Evolutionary conservation across 768 basidiomycete species (phyloP), one percentile per base, ranked within the genome.

Genomic region (Tulasnella sp.): DNA sequence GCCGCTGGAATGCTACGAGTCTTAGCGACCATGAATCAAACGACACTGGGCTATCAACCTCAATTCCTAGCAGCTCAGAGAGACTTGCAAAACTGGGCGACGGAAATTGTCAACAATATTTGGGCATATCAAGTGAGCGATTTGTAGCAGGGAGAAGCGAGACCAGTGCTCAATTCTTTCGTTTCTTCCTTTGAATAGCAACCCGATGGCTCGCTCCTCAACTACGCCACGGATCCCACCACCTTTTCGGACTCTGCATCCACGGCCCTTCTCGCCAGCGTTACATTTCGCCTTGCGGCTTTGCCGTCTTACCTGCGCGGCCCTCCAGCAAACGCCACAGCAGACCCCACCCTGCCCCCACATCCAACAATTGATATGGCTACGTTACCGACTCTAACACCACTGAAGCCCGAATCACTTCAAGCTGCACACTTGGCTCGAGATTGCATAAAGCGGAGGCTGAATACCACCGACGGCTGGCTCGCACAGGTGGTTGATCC

Each of bases 1-100:
- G 94, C 94, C 0, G 93, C 91, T 24, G 96, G 96, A 0, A 96
- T 96, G 89, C 87, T 94, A 14, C 92, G 96, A 8, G 96, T 96
- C 3, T 87, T 93, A 0, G 91, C 90, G 2, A 96, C 94, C 1
- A 92, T 96, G 80, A 87, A 90, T 48, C 79, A 80, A 60, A 80
- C 79, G 8, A 80, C 69, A 16, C 34, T 80, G 12, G 79, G 79
- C 40, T 42, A 72, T 40, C 72, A 73, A 34, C 69, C 69, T 34
- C 72, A 74, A 40, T 80, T 80, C 48, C 44, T 73, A 20, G 72
- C 79, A 8, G 87, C 94, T 84, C 90, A 91, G 82, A 86, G 85
- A 0, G 90, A 94, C 80, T 87, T 96, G 11, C 86, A 86, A 0
- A 85, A 84, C 24, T 96, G 95, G 94, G 87, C 91, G 7, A 85